Conservation (phyloP, 2,329 filamentous ascomycete species). For the Fonsecaea erecta region DNA sequence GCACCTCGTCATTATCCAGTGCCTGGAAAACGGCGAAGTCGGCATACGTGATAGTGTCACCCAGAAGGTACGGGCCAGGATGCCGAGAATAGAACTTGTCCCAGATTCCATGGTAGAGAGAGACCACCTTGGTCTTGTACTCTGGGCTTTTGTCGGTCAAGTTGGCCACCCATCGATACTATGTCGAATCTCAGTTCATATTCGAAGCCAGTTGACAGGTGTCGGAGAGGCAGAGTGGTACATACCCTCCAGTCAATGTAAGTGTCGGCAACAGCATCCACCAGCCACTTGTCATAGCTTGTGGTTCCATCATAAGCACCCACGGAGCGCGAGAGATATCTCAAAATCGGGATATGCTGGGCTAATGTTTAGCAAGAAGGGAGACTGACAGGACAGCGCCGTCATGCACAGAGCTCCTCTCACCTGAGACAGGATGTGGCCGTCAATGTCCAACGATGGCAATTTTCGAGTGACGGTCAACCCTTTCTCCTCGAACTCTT, state of each 20-base stretch:
- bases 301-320: slow-evolving; percentile 46
- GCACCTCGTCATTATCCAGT: slow-evolving; percentile 44
- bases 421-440: slow-evolving; percentile 39
- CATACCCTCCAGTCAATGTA: slow-evolving; percentile 50
- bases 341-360: slow-evolving; percentile 44
- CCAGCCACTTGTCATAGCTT: slow-evolving; percentile 45
- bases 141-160: slow-evolving; percentile 38
- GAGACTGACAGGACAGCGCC: background rate
- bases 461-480: slow-evolving; percentile 42
- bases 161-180: slow-evolving; percentile 40
- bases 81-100: slow-evolving; percentile 41
- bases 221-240: background rate
- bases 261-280: slow-evolving; percentile 47
- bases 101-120: slow-evolving; percentile 42
- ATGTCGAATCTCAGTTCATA: background rate
- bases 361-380: background rate
- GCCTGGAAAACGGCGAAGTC: slow-evolving; percentile 50
- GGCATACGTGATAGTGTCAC: slow-evolving; percentile 45
- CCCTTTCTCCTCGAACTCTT: slow-evolving; percentile 40
- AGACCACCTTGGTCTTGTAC: slow-evolving; percentile 42
- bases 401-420: background rate
- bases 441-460: slow-evolving; percentile 46
- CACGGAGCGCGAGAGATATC: slow-evolving; percentile 46
- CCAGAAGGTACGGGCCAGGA: slow-evolving; percentile 46
- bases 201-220: background rate